Conservation (phyloP, 2,329 filamentous ascomycete species). For the Arthrobotrys conoides region DNA sequence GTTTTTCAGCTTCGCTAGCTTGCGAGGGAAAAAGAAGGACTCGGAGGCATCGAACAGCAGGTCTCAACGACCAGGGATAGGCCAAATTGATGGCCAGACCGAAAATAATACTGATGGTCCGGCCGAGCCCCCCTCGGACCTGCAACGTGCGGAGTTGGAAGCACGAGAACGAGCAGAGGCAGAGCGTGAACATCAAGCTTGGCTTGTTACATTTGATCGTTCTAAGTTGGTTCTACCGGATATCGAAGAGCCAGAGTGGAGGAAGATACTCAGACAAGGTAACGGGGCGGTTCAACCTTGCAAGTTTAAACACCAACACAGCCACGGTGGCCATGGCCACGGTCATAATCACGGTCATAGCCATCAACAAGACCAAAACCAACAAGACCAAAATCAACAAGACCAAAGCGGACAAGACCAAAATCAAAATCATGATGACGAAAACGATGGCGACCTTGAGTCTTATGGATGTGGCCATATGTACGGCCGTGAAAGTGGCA, state of each 20-base stretch:
- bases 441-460: too few relatives aligned
- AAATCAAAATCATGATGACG: too few relatives aligned
- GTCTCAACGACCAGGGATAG: not conserved
- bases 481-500: not conserved
- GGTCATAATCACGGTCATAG: not conserved
- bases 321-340: not conserved
- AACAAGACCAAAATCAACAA: too few relatives aligned
- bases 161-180: not conserved
- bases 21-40: not conserved
- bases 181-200: not conserved
- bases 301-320: slow-evolving; percentile 16
- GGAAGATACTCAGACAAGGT: slow-evolving; percentile 10
- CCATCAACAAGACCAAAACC: too few relatives aligned
- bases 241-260: slow-evolving; percentile 34
- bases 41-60: not conserved
- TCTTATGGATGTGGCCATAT: too few relatives aligned
- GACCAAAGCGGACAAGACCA: too few relatives aligned
- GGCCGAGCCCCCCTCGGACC: too few relatives aligned
- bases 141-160: not conserved
- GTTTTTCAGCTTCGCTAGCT: not conserved
- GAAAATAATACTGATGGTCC: not conserved
- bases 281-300: slow-evolving; percentile 22
- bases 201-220: not conserved
- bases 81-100: not conserved
- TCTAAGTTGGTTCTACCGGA: not conserved